Conservation (phyloP, 331 rosid genomes). For the Quercus tomentella region DNA sequence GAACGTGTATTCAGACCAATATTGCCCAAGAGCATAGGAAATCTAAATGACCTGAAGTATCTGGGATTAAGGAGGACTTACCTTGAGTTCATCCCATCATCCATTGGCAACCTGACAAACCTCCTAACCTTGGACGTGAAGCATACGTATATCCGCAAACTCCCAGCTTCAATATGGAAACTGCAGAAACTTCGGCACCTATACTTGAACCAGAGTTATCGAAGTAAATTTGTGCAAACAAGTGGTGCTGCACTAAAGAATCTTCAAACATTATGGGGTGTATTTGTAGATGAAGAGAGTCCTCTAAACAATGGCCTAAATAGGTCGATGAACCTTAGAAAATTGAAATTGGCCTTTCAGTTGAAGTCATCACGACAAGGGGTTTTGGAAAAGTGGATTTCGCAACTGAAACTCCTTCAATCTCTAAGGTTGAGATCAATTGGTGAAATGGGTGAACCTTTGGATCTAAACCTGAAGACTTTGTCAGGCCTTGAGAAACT, state of each 20-base stretch:
- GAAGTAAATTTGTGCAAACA: conserved; percentile 14
- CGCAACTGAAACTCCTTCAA: no score
- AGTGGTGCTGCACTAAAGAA: not conserved
- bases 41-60: conserved; percentile 8
- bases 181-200: conserved; percentile 25
- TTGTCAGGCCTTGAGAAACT: conserved; percentile 19
- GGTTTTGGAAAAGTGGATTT: no score
- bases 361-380: not conserved
- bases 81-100: conserved; percentile 21
- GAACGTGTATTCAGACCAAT: no score
- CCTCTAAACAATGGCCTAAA: conserved; percentile 19
- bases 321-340: conserved; percentile 25
- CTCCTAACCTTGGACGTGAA: conserved; percentile 3
- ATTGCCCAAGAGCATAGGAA: no score
- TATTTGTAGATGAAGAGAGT: conserved; percentile 22
- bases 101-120: conserved; percentile 16
- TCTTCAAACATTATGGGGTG: conserved; percentile 31
- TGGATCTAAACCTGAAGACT: not conserved
- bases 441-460: conserved; percentile 6
- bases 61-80: conserved; percentile 43
- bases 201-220: conserved; percentile 16
- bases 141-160: conserved; percentile 5
- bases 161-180: conserved; percentile 8
- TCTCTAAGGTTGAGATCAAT: conserved; percentile 24
- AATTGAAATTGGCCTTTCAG: conserved; percentile 28